Evolutionary conservation across 371 early-diverging fungal genomes (phyloP).

Genomic region (Scutellospora calospora): DNA sequence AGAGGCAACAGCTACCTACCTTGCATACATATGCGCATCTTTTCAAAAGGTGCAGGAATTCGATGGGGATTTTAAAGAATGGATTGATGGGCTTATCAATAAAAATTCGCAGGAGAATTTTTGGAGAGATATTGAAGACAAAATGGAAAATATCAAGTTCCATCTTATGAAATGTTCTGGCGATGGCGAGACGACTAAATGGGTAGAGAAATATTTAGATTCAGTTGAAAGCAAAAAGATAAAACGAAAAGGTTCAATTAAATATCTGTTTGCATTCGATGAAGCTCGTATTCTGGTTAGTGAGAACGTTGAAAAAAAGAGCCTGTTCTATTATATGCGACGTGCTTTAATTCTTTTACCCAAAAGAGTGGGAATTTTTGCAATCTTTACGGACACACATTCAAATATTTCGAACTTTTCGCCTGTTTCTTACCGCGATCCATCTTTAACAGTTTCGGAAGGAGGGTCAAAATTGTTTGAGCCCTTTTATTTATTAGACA

Average conservation of each 20-base stretch:
- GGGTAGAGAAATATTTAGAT: neutral
- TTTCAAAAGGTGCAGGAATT: slow-evolving; percentile 3
- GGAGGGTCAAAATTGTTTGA: too few species aligned
- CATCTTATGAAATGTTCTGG: neutral
- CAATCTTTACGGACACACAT: too few species aligned
- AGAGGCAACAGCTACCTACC: slow-evolving; percentile 1
- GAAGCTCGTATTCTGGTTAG: slow-evolving; percentile 4
- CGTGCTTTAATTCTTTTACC: too few species aligned
- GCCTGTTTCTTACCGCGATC: too few species aligned
- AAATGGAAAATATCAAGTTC: neutral
- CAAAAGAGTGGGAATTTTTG: too few species aligned
- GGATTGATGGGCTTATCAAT: slow-evolving; percentile 17
- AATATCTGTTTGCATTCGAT: slow-evolving; percentile 29
- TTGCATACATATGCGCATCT: slow-evolving; percentile 25
- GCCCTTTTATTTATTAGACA: neutral
- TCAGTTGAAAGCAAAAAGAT: neutral
- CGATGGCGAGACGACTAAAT: neutral
- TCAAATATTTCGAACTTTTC: too few species aligned
- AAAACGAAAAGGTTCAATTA: slow-evolving; percentile 12
- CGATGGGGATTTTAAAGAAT: neutral
- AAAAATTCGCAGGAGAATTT: slow-evolving; percentile 25
- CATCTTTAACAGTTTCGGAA: too few species aligned
- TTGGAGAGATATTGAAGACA: slow-evolving; percentile 14
- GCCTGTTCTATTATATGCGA: neutral
- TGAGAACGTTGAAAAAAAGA: neutral